Evolutionary conservation across 257 asterid species (phyloP).

Genomic region (Anisodus acutangulus): DNA sequence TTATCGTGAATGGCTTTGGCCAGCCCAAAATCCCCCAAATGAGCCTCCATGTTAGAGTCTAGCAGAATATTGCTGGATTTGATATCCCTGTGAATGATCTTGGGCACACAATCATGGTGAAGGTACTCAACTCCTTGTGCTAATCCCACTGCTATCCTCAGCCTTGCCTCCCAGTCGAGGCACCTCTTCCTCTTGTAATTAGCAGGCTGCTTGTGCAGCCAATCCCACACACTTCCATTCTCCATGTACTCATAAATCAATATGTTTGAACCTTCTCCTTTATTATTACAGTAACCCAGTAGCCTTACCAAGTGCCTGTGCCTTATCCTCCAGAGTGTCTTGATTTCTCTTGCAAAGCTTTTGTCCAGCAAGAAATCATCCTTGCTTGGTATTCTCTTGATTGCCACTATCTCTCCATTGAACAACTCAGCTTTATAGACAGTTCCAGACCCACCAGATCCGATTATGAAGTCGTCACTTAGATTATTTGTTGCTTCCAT

Average conservation of each 20-base stretch:
- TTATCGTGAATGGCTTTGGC: slow-evolving; percentile 67
- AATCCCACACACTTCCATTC: slow-evolving; percentile 91
- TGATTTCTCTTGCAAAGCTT: slow-evolving; percentile 88
- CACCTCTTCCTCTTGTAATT: slow-evolving; percentile 54
- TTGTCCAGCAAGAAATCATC: slow-evolving; percentile 72
- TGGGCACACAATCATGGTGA: slow-evolving; percentile 92
- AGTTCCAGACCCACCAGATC: slow-evolving; percentile 86
- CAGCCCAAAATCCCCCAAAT: slow-evolving; percentile 91
- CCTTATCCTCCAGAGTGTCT: slow-evolving; percentile 81
- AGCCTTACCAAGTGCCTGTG: slow-evolving; percentile 87
- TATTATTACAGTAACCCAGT: slow-evolving; percentile 76
- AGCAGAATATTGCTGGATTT: slow-evolving; percentile 81
- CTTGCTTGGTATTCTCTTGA: slow-evolving; percentile 70
- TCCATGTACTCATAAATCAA: slow-evolving; percentile 93
- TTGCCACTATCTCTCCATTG: slow-evolving; percentile 75
- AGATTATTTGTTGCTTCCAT: slow-evolving; percentile 92
- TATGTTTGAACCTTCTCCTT: slow-evolving; percentile 64
- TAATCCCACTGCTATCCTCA: slow-evolving; percentile 82
- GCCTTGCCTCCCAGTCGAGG: slow-evolving; percentile 73
- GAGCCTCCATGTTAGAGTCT: slow-evolving; percentile 87
- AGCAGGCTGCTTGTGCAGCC: slow-evolving; percentile 68
- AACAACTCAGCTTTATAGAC: slow-evolving; percentile 74
- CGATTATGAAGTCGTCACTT: slow-evolving; percentile 79
- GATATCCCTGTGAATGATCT: slow-evolving; percentile 86
- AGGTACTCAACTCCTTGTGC: slow-evolving; percentile 93